Percentiles rank a stretch among this genome's conserved stretches.
These are phyloP conservation scores for Gynostemma pentaphyllum DNA, from an alignment of 306 rosid species.

Conservation along the genomic window DNA sequence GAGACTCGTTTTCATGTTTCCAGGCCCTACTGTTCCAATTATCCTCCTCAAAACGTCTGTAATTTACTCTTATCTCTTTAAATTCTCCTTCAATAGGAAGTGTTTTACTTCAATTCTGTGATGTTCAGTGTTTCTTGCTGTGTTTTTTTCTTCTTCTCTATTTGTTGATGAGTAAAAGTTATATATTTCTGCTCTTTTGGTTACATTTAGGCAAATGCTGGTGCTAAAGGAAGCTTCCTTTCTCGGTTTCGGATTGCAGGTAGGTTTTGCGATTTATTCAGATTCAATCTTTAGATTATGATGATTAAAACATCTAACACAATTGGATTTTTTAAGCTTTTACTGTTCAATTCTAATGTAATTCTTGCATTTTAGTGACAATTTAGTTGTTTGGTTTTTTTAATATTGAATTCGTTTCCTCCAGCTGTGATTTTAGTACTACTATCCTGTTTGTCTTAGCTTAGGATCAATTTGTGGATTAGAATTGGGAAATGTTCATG, in stretches of 20 bases:
- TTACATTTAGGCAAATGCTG: slow-evolving; percentile 34
- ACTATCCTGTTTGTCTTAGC: not conserved
- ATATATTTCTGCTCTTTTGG: not conserved
- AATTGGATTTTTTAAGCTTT: not conserved
- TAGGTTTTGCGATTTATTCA: slow-evolving; percentile 6
- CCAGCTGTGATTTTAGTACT: not conserved
- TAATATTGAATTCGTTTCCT: not conserved
- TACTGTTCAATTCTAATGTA: not conserved
- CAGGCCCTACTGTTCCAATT: slow-evolving; percentile 31
- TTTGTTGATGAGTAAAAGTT: not conserved
- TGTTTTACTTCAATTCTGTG: slow-evolving; percentile 2
- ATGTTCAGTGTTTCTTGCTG: too few relatives aligned
- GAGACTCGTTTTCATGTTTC: slow-evolving; percentile 75
- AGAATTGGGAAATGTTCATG: not conserved
- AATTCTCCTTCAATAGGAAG: not conserved
- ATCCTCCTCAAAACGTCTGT: slow-evolving; percentile 46
- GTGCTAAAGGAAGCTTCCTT: slow-evolving; percentile 28
- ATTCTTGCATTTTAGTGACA: not conserved
- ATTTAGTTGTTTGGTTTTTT: not conserved
- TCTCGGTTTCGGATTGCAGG: slow-evolving; percentile 65
- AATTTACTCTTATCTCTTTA: not conserved
- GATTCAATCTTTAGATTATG: not conserved
- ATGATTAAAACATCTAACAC: too few relatives aligned
- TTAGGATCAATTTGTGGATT: not conserved
- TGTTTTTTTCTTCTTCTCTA: not conserved